Evolutionary conservation across 768 basidiomycete genomes (phyloP), one percentile per base, ranked within the genome.

Genomic region (Floccularia luteovirens): DNA sequence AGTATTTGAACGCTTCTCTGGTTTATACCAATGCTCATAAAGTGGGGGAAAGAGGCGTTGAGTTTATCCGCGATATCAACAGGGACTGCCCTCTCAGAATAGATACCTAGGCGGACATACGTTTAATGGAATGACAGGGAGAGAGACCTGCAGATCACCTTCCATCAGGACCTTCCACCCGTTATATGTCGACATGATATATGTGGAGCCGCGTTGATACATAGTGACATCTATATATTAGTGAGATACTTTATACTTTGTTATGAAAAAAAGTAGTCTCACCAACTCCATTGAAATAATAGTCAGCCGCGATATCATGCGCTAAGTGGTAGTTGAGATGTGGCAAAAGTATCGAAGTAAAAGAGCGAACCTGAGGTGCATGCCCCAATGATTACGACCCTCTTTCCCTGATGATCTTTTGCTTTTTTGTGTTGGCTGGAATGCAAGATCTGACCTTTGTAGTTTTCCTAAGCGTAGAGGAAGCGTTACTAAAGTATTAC

Each of bases 381-480:
- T 12, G 80, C 67, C 10, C 82, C 82, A 13, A 84, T 38, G 12
- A 56, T 44, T 24, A 56, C 31, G 12, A 72, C 80, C 49, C 74
- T 80, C 58, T 82, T 81, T 5, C 79, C 78, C 2, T 57, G 47
- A 47, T 73, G 70, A 20, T 68, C 70, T 3, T 52, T 46, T 0
- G 74, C 73, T 8, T 58, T 63, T 20, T 63, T 63, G 50, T 75
- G 72, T 23, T 65, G 48, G 1, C 61, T 57, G 1, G 82, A 76
- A 55, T 84, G 82, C 5, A 74, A 24, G 4, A 66, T 48, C 30
- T 64, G 56, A 1, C 82, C 81, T 41, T 69, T 66, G 63, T 69
- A 74, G 13, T 46, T 51, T 24, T 68, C 70, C 61, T 73, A 33
- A 13, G 7, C 20, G 11, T 24, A 5, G 27, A 14, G 24, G 0